A percentile compares a stretch with the other conserved stretches of the same genome.
Conservation (phyloP, 2,329 filamentous ascomycete genomes). For the Thermothelomyces thermophilus region DNA sequence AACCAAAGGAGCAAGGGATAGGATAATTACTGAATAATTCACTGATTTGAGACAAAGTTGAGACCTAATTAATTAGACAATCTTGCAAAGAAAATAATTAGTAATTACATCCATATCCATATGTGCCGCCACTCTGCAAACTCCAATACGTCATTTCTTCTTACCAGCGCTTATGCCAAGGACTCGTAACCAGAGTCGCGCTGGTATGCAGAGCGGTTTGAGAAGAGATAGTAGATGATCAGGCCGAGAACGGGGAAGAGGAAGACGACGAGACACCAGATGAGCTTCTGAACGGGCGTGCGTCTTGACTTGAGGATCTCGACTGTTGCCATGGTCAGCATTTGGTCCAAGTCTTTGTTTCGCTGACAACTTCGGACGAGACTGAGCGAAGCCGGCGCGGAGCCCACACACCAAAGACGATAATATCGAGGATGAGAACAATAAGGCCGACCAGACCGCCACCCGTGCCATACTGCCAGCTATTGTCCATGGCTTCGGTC, state of each 20-base stretch:
- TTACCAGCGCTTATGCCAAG: constrained; percentile 26
- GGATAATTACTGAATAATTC: too few relatives aligned
- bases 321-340: constrained; percentile 36
- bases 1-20: too few relatives aligned
- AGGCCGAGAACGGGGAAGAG: constrained; percentile 57
- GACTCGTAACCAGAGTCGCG: constrained; percentile 49
- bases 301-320: constrained; percentile 60
- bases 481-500: constrained; percentile 33
- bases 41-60: too few relatives aligned
- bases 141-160: too few relatives aligned
- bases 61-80: too few relatives aligned
- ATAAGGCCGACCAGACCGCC: constrained; percentile 57
- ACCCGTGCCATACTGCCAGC: constrained; percentile 54
- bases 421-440: constrained; percentile 54
- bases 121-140: too few relatives aligned
- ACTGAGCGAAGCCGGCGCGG: too few relatives aligned
- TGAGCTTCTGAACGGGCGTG: constrained; percentile 48
- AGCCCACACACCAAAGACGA: constrained; percentile 56
- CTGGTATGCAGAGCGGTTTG: constrained; percentile 52
- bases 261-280: constrained; percentile 59
- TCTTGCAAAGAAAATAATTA: too few relatives aligned
- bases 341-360: background rate
- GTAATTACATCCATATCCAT: too few relatives aligned
- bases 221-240: constrained; percentile 58
- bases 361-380: too few relatives aligned